phyloP scores from a whole-genome alignment of 495 filamentous ascomycete genomes.

The Tuber magnatum region DNA sequence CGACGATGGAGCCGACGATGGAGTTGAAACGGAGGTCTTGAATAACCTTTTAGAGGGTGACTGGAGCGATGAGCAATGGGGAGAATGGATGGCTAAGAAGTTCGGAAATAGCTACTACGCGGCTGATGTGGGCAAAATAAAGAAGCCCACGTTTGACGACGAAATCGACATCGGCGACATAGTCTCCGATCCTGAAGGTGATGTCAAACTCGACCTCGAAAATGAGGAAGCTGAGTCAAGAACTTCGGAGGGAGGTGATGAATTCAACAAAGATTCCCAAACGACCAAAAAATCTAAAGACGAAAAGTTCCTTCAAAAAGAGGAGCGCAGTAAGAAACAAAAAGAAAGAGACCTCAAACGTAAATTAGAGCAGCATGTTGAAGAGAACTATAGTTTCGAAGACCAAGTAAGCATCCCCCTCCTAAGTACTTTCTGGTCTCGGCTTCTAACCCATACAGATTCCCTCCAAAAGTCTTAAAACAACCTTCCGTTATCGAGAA shows the following conservation, averaged over 20 bases:
- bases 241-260: conserved; percentile 3
- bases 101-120: conserved; percentile 90
- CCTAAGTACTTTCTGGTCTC: neutral
- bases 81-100: conserved; percentile 71
- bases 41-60: conserved; percentile 70
- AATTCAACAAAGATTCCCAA: conserved; percentile 34
- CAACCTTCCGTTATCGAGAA: conserved; percentile 81
- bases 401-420: conserved; percentile 51
- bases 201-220: conserved; percentile 39
- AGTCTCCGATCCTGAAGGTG: conserved; percentile 64
- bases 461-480: conserved; percentile 40
- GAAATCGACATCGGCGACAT: conserved; percentile 95
- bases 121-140: conserved; percentile 56
- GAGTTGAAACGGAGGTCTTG: conserved; percentile 73
- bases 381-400: conserved; percentile 68
- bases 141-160: conserved; percentile 93
- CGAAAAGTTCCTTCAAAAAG: conserved; percentile 56
- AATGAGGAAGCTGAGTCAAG: conserved; percentile 38
- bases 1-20: conserved; percentile 55
- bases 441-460: conserved; percentile 13
- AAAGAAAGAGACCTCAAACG: conserved; percentile 68
- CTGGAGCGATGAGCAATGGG: conserved; percentile 82
- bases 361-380: conserved; percentile 79
- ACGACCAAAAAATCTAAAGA: conserved; percentile 50
- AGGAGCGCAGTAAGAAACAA: conserved; percentile 63